Evolutionary conservation across 495 filamentous ascomycete genomes (phyloP).

Genomic region (Extremus antarcticus): DNA sequence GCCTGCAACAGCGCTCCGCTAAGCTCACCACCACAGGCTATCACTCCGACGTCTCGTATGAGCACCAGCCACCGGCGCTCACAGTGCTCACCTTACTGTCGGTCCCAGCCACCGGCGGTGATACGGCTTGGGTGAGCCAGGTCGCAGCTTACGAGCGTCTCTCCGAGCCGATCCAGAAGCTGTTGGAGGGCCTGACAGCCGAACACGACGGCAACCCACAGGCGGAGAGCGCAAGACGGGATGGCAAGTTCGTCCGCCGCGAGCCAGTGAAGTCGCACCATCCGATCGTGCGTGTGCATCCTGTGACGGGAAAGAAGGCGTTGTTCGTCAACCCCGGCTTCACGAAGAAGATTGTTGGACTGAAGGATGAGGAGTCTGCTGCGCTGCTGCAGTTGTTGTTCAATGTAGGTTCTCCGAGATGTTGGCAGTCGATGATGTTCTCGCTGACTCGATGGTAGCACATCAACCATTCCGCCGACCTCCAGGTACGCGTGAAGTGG

Average conservation of each 20-base stretch:
- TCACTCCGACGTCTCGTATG: slow-evolving; percentile 59
- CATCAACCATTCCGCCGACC: slow-evolving; percentile 50
- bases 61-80: slow-evolving; percentile 68
- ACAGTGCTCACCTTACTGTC: slow-evolving; percentile 60
- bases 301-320: slow-evolving; percentile 68
- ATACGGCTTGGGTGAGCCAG: slow-evolving; percentile 65
- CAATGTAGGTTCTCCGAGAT: slow-evolving; percentile 34
- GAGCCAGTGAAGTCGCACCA: slow-evolving; percentile 57
- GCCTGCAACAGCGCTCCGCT: neutral
- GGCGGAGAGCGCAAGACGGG: slow-evolving; percentile 49
- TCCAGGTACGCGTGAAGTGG: slow-evolving; percentile 64
- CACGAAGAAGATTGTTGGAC: slow-evolving; percentile 61
- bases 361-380: slow-evolving; percentile 61
- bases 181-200: slow-evolving; percentile 60
- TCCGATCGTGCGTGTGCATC: slow-evolving; percentile 61
- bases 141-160: slow-evolving; percentile 63
- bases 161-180: slow-evolving; percentile 56
- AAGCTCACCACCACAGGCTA: slow-evolving; percentile 35
- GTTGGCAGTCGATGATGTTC: too few relatives aligned
- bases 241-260: slow-evolving; percentile 54
- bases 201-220: slow-evolving; percentile 63
- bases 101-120: slow-evolving; percentile 64
- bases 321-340: slow-evolving; percentile 75
- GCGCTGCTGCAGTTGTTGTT: slow-evolving; percentile 50
- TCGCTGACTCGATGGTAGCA: too few relatives aligned